These are phyloP conservation scores for Sextonia rubra DNA, from an alignment of 164 flowering plant genomes.

Conservation along the genomic window DNA sequence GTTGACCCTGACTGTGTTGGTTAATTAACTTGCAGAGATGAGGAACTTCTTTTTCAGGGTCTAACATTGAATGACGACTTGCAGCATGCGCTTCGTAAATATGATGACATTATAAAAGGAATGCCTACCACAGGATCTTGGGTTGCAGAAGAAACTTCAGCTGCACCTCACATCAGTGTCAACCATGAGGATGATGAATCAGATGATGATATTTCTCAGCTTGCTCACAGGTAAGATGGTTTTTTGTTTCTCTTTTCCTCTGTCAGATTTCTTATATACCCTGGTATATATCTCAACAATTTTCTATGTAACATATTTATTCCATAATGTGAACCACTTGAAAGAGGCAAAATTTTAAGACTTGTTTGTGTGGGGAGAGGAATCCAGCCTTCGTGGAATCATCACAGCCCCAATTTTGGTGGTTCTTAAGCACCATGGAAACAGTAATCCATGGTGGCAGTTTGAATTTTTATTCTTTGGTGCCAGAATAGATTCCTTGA, in stretches of 20 bases:
- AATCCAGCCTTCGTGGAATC: too few species aligned
- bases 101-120: constrained; percentile 74
- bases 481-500: too few species aligned
- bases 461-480: too few species aligned
- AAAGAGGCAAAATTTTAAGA: too few species aligned
- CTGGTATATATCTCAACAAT: not conserved
- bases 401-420: too few species aligned
- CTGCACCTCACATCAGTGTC: constrained; percentile 54
- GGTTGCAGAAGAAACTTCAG: constrained; percentile 8
- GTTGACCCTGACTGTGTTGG: constrained; percentile 4
- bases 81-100: constrained; percentile 69
- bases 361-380: too few species aligned
- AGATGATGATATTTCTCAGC: constrained; percentile 85
- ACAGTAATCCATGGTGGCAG: too few species aligned
- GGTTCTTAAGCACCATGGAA: too few species aligned
- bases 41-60: constrained; percentile 78
- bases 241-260: not conserved
- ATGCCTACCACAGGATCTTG: constrained; percentile 11
- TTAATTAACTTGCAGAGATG: constrained; percentile 50
- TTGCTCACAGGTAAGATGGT: constrained; percentile 60
- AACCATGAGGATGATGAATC: constrained; percentile 87
- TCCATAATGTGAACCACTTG: not conserved
- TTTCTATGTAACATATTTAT: too few species aligned
- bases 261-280: not conserved
- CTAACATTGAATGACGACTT: constrained; percentile 78